These are phyloP conservation scores for Ustilago lituana DNA, from an alignment of 1,284 basidiomycete species.

Conservation along the genomic window DNA sequence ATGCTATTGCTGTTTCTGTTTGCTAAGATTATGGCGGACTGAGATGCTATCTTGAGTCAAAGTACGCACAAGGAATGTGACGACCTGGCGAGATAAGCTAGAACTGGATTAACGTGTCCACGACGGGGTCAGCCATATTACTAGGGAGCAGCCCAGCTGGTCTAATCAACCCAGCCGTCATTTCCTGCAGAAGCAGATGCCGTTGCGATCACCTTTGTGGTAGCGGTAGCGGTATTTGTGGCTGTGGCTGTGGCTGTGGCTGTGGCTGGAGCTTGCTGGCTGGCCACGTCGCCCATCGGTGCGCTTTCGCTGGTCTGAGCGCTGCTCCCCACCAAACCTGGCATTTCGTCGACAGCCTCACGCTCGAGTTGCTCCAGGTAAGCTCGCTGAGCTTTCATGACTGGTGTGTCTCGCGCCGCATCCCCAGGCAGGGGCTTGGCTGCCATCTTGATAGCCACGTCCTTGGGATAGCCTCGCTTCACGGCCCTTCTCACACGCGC, in stretches of 20 bases:
- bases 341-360: slow-evolving; percentile 29
- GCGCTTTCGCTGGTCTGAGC: background rate
- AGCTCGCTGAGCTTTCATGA: slow-evolving; percentile 45
- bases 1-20: too few relatives aligned
- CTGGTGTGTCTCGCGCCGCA: slow-evolving; percentile 34
- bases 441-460: slow-evolving; percentile 44
- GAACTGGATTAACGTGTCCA: too few relatives aligned
- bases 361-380: slow-evolving; percentile 34
- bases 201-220: too few relatives aligned
- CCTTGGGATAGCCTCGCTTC: slow-evolving; percentile 45
- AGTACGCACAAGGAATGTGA: too few relatives aligned
- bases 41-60: too few relatives aligned
- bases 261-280: too few relatives aligned
- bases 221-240: too few relatives aligned
- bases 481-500: slow-evolving; percentile 46
- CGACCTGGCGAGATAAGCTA: too few relatives aligned
- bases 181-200: background rate
- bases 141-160: slow-evolving; percentile 13
- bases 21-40: too few relatives aligned
- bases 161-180: slow-evolving; percentile 22
- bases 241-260: too few relatives aligned
- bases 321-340: background rate
- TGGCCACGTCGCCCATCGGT: too few relatives aligned
- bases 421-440: slow-evolving; percentile 43
- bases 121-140: too few relatives aligned